Evolutionary conservation across 164 flowering plant species (phyloP).

Genomic region (Magnolia officinalis): DNA sequence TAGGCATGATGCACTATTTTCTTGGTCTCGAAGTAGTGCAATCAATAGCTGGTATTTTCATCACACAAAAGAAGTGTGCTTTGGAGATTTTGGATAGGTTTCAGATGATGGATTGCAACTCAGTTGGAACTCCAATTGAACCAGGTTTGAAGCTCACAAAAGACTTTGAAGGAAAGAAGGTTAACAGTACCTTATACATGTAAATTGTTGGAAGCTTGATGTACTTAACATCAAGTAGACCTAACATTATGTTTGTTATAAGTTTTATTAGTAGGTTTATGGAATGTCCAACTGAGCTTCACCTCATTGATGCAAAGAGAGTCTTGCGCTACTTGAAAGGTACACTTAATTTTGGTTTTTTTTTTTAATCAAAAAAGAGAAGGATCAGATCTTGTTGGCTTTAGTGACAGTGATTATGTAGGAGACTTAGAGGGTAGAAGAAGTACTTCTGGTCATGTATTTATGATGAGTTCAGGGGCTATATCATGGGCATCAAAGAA

Average conservation of each 20-base stretch:
- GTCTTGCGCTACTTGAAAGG: neutral
- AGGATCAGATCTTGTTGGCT: too few relatives aligned
- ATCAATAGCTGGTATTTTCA: neutral
- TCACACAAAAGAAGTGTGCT: conserved; percentile 4
- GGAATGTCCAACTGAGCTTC: neutral
- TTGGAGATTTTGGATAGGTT: neutral
- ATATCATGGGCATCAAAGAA: neutral
- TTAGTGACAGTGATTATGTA: too few relatives aligned
- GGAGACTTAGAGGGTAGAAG: neutral
- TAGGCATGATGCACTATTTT: neutral
- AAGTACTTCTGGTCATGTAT: neutral
- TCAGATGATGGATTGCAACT: conserved; percentile 3
- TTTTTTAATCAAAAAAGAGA: too few relatives aligned
- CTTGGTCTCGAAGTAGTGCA: conserved; percentile 3
- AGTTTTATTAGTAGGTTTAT: neutral
- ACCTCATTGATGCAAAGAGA: neutral
- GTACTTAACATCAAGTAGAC: neutral
- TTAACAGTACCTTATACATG: neutral
- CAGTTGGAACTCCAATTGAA: neutral
- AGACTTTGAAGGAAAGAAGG: neutral
- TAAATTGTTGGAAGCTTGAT: neutral
- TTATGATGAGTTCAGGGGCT: neutral
- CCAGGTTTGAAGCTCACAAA: neutral
- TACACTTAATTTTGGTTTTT: neutral
- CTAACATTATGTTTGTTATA: neutral